Evolutionary conservation across 1,284 basidiomycete genomes (phyloP), one percentile per base, ranked within the genome.

Genomic region (Gymnopus androsaceus): DNA sequence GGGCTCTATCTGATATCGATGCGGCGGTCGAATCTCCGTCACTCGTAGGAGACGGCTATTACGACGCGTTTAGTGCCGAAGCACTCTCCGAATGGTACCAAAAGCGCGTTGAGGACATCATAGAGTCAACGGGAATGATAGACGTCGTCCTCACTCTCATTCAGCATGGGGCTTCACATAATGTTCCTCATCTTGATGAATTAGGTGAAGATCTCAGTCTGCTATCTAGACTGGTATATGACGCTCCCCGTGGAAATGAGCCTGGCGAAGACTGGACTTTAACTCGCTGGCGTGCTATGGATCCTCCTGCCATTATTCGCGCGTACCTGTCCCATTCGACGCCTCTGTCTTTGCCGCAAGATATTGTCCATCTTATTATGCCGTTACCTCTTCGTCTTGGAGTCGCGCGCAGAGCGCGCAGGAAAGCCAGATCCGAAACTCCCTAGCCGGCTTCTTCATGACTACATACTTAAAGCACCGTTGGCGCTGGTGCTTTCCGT

Each of bases 331-430:
- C 81, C 4, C 74, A 85, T 67, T 88, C 93, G 7, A 84, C 82
- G 1, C 77, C 88, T 3, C 74, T 78, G 2, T 82, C 80, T 14
- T 66, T 97, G n/a, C 81, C 86, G 1, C 70, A 71, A 45, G 87
- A 94, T 63, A 87, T 97, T 50, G 76, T 80, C 23, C 80, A 79
- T 28, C 84, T 96, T 27, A 90, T 94, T 54, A 79, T 94, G 72
- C 95, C 95, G n/a, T 1, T 98, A 95, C 67, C 81, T 97, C 1
- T 95, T 89, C 63, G 92, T 96, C 19, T 77, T 96, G 19, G 93
- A 96, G 70, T 83, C 90, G 15, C 86, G 90, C 25, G 84, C 86
- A 48, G 94, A 96, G 69, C 86, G 94, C 30, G 73, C 81, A 23
- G 91, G 92, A 14, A 70, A 73, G 5, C 82, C 91, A 0, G 88